These are phyloP conservation scores for Pythium biforme DNA, from an alignment of 352 stramenopile species.

Conservation along the genomic window DNA sequence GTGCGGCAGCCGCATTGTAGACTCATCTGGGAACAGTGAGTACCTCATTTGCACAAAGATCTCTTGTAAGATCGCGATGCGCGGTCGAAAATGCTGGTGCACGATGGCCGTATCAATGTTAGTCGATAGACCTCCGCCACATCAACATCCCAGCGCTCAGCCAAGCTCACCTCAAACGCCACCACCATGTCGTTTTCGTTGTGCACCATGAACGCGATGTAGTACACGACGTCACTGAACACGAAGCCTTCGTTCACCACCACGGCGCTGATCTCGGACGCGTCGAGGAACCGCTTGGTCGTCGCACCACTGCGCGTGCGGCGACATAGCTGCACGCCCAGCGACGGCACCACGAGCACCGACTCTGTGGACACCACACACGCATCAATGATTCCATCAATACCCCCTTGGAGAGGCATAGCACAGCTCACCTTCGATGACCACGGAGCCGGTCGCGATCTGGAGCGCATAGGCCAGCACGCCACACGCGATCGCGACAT, in stretches of 20 bases:
- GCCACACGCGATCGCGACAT: not conserved
- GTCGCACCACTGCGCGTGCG: slow-evolving; percentile 48
- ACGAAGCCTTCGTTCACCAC: slow-evolving; percentile 83
- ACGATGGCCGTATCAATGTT: not conserved
- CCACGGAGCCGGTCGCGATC: slow-evolving; percentile 17
- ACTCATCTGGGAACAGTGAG: slow-evolving; percentile 52
- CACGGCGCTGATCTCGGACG: slow-evolving; percentile 52
- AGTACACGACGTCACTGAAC: slow-evolving; percentile 81
- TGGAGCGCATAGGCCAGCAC: slow-evolving; percentile 10
- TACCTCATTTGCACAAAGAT: slow-evolving; percentile 59
- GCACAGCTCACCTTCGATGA: slow-evolving; percentile 25
- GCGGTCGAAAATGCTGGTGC: slow-evolving; percentile 62
- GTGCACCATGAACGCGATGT: slow-evolving; percentile 75
- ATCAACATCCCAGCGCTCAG: not conserved
- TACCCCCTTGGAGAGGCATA: too few species aligned
- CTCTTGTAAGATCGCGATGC: slow-evolving; percentile 64
- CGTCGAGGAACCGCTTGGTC: slow-evolving; percentile 46
- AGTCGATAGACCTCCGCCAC: not conserved
- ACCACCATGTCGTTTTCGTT: slow-evolving; percentile 66
- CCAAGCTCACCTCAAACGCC: slow-evolving; percentile 58
- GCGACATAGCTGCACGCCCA: slow-evolving; percentile 73
- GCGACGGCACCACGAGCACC: slow-evolving; percentile 66
- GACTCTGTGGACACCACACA: slow-evolving; percentile 40
- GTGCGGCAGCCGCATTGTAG: slow-evolving; percentile 48
- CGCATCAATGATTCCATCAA: too few species aligned